Conservation (phyloP, 1,284 basidiomycete genomes). For the Ustilago bromivora region DNA sequence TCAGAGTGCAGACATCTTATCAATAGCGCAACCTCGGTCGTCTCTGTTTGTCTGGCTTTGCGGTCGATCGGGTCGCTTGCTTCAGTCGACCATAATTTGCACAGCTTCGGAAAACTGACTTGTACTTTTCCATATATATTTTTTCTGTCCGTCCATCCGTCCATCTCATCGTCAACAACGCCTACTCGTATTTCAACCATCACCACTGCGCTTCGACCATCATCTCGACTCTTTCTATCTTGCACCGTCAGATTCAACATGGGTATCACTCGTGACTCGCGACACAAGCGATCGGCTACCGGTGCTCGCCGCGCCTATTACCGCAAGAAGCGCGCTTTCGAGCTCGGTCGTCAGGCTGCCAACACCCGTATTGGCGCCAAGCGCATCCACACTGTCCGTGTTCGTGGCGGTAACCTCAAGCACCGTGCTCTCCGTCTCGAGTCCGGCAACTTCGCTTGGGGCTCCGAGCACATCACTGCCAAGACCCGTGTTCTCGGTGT, state of each 20-base stretch:
- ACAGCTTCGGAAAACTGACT: slow-evolving; percentile 17
- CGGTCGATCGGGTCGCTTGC: not conserved
- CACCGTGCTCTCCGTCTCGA: slow-evolving; percentile 69
- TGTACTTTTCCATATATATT: slow-evolving; percentile 5
- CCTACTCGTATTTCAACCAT: slow-evolving; percentile 4
- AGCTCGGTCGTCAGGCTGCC: slow-evolving; percentile 69
- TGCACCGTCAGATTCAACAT: slow-evolving; percentile 57
- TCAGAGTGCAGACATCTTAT: no score
- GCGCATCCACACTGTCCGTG: slow-evolving; percentile 69
- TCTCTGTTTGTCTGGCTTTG: not conserved
- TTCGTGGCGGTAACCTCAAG: slow-evolving; percentile 69
- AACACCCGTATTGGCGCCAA: slow-evolving; percentile 69
- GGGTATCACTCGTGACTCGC: slow-evolving; percentile 70
- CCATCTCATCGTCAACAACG: not conserved
- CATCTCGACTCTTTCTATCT: no score
- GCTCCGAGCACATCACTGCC: slow-evolving; percentile 69
- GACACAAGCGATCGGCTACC: slow-evolving; percentile 68
- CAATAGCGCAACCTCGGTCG: not conserved
- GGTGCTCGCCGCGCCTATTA: slow-evolving; percentile 69
- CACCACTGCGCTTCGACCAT: not conserved
- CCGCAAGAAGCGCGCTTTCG: slow-evolving; percentile 69
- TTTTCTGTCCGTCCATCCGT: not conserved
- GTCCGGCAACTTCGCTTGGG: slow-evolving; percentile 70
- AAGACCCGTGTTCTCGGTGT: slow-evolving; percentile 70
- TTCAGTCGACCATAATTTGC: not conserved